A percentile compares a stretch with the other conserved stretches of the same genome.
phyloP scores from a whole-genome alignment of 2,329 filamentous ascomycete species.

The Emericellopsis cladophorae region DNA sequence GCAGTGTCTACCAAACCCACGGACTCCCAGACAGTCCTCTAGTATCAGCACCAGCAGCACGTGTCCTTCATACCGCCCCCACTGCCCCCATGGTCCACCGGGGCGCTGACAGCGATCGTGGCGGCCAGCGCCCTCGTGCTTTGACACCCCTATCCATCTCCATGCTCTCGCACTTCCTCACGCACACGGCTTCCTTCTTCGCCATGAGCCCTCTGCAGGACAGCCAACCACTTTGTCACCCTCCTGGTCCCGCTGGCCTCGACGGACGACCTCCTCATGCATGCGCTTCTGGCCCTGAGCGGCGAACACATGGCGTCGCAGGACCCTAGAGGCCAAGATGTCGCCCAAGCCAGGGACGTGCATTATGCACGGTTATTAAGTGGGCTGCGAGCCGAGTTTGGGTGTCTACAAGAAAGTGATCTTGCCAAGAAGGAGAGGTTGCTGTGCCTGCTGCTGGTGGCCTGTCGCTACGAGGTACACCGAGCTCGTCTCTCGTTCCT shows the following conservation, averaged over 20 bases:
- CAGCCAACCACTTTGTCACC: slow-evolving; percentile 4
- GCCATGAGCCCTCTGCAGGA: slow-evolving; percentile 2
- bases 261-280: slow-evolving; percentile 4
- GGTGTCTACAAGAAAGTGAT: not conserved
- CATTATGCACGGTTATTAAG: slow-evolving; percentile 2
- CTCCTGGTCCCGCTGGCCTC: slow-evolving; percentile 2
- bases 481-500: not conserved
- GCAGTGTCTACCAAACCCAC: not conserved
- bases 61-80: not conserved
- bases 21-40: not conserved
- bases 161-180: slow-evolving; percentile 1
- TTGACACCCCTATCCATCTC: slow-evolving; percentile 2
- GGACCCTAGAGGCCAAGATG: not conserved
- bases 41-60: not conserved
- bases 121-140: not conserved
- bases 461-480: slow-evolving; percentile 3
- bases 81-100: not conserved
- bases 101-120: not conserved
- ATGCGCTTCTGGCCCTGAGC: slow-evolving; percentile 3
- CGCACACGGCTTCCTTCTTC: slow-evolving; percentile 2
- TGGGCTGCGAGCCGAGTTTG: slow-evolving; percentile 2
- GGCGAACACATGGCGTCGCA: slow-evolving; percentile 1
- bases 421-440: slow-evolving; percentile 4
- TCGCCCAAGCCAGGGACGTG: not conserved
- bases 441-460: slow-evolving; percentile 1